Percentiles rank a stretch among this genome's conserved stretches.
Conservation (phyloP, 176 grass and related monocot genomes). For the Avena insularis region DNA sequence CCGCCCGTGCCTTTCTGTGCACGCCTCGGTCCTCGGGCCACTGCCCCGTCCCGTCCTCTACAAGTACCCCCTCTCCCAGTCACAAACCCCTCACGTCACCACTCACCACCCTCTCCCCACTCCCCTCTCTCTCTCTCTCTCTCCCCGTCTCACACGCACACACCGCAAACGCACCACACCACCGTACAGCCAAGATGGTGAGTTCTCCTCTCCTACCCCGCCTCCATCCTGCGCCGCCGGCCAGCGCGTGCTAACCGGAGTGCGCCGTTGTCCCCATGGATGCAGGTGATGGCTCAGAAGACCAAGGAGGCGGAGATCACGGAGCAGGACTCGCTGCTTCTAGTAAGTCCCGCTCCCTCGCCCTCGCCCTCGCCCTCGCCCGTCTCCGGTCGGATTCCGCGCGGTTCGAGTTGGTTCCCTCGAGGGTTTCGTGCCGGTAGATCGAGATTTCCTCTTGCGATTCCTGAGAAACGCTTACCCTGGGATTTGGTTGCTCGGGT, state of each 20-base stretch:
- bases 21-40: not conserved
- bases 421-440: not conserved
- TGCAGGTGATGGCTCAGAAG: slow-evolving; percentile 75
- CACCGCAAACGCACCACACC: not conserved
- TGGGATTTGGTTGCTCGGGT: slow-evolving; percentile 21
- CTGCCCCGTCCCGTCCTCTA: not conserved
- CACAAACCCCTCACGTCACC: slow-evolving; percentile 10
- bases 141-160: not conserved
- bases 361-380: not conserved
- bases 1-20: slow-evolving; percentile 1
- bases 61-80: slow-evolving; percentile 32
- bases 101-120: not conserved
- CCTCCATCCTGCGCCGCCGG: not conserved
- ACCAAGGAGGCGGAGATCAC: slow-evolving; percentile 92
- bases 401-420: not conserved
- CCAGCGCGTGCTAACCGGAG: slow-evolving; percentile 1
- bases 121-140: not conserved
- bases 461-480: slow-evolving; percentile 1
- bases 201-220: not conserved
- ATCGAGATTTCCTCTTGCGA: slow-evolving; percentile 16
- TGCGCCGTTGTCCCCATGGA: not conserved
- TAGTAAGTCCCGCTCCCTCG: slow-evolving; percentile 50
- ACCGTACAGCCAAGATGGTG: not conserved
- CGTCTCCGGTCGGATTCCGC: slow-evolving; percentile 21
- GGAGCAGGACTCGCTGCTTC: slow-evolving; percentile 94